Conservation (phyloP, 2,329 filamentous ascomycete species). For the Trichoderma semiorbis region DNA sequence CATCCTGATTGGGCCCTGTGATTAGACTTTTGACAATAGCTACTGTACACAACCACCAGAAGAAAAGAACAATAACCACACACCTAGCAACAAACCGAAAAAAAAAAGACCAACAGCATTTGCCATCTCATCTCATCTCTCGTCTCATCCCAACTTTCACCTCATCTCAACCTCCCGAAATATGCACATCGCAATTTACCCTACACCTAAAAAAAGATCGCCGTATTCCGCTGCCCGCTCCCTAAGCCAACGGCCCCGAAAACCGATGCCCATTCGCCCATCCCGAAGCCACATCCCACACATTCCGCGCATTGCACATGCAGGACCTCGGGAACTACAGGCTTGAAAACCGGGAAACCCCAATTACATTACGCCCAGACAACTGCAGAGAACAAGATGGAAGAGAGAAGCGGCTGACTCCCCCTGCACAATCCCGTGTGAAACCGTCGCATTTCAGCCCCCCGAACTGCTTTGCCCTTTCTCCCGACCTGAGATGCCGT, state of each 20-base stretch:
- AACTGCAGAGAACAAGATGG: background rate
- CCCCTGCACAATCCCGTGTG: background rate
- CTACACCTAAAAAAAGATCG: background rate
- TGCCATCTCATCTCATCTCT: background rate
- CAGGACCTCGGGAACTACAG: constrained; percentile 30
- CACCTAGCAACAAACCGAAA: background rate
- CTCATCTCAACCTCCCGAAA: background rate
- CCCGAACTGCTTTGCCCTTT: background rate
- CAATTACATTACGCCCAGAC: background rate
- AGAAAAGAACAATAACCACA: background rate
- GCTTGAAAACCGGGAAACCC: background rate
- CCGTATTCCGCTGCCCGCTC: background rate
- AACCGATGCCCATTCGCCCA: background rate
- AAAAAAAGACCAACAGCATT: background rate
- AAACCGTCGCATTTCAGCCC: background rate
- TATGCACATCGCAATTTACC: background rate
- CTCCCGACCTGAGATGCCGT: background rate
- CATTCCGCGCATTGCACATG: background rate
- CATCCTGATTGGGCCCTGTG: background rate
- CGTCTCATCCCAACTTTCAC: background rate
- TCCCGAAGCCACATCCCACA: constrained; percentile 1
- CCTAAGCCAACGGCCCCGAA: background rate
- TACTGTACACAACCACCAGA: background rate
- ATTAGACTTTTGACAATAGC: background rate
- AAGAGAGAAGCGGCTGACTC: background rate